Conservation (phyloP, 176 grass and related monocot genomes). For the Dendrocalamus sinicus region DNA sequence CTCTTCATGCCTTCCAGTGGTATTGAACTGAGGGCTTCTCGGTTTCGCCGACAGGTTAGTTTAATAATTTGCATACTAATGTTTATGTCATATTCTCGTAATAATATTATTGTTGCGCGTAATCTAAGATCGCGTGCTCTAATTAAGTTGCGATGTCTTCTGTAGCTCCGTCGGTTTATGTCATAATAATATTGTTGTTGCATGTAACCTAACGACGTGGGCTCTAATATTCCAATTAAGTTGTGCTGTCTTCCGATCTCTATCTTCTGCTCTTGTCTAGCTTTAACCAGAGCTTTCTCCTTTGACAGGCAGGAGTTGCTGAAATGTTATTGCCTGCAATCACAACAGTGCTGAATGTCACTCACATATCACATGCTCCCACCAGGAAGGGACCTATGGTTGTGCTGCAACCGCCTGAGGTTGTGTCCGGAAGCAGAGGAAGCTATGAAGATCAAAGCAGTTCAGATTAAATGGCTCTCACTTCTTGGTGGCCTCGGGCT, state of each 20-base stretch:
- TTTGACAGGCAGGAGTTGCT: not conserved
- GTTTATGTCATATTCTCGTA: not conserved
- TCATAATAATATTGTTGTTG: not conserved
- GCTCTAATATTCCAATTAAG: not conserved
- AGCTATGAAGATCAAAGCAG: not conserved
- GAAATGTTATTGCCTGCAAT: not conserved
- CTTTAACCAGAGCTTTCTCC: not conserved
- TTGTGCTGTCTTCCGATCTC: not conserved
- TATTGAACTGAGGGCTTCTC: not conserved
- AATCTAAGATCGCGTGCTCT: not conserved
- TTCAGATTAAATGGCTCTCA: not conserved
- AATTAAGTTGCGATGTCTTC: not conserved
- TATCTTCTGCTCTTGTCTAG: not conserved
- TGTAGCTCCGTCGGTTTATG: not conserved
- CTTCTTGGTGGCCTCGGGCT: not conserved
- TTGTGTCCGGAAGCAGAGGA: not conserved
- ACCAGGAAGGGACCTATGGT: not conserved
- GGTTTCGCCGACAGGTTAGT: not conserved
- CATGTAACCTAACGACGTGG: not conserved
- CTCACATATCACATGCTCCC: conserved; percentile 1
- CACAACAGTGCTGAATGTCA: not conserved
- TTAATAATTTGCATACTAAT: conserved; percentile 26
- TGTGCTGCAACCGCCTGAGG: not conserved
- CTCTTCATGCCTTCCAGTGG: not conserved
- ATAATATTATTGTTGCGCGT: not conserved